Evolutionary conservation across 108 stramenopile genomes (phyloP).

Genomic region (Pelagomonas calceolata): DNA sequence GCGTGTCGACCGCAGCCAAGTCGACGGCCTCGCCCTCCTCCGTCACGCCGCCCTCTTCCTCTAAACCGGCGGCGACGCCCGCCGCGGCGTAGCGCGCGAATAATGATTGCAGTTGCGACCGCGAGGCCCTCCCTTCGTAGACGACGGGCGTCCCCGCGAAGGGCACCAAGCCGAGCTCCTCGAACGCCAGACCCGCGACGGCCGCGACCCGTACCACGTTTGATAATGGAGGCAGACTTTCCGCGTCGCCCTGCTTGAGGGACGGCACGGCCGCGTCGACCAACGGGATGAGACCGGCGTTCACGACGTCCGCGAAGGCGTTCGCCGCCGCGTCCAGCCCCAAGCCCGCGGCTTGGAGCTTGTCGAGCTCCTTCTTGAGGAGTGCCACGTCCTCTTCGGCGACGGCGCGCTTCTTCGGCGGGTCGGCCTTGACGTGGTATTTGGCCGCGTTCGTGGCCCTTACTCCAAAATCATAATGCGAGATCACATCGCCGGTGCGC

Average conservation of each 20-base stretch:
- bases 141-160: neutral
- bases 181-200: neutral
- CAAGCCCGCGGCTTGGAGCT: neutral
- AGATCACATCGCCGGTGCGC: neutral
- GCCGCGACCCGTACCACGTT: neutral
- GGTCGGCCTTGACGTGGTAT: no score
- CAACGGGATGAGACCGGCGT: neutral
- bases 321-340: neutral
- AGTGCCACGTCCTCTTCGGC: no score
- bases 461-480: neutral
- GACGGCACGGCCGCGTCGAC: neutral
- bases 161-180: neutral
- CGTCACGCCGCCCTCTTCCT: neutral
- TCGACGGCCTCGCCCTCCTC: neutral
- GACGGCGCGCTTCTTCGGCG: no score
- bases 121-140: neutral
- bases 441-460: neutral
- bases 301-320: neutral
- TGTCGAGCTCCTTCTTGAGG: no score
- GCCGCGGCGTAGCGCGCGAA: neutral
- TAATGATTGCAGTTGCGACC: neutral
- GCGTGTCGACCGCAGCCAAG: neutral
- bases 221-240: neutral
- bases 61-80: neutral
- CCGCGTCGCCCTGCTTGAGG: neutral